Base-by-base conservation (phyloP, 2,329 filamentous ascomycete genomes). In the Aspergillus fructus region DNA sequence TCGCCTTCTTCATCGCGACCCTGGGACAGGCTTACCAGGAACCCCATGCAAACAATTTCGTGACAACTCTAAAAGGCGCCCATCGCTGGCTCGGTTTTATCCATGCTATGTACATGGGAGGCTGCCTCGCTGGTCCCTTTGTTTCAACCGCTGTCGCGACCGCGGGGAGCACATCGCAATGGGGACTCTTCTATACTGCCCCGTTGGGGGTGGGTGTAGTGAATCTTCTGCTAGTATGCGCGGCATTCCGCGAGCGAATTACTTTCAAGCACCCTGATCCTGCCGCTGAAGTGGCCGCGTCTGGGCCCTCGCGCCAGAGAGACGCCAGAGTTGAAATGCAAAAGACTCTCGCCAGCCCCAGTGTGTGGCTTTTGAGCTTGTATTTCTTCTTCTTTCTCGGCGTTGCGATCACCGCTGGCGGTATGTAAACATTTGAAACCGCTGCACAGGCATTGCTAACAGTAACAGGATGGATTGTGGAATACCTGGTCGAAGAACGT, bases 311-410 rank as follows among this genome's bases (percentile, higher is more conserved):
- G 8, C 49, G 49, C 17, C 40, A 49, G 13, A 58, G 58, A 2
- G 49, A 54, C 12, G 66, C 66, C 0, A 19, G 62, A 6, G 52
- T 51, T 24, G 69, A 70, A 40, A 70, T 70, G 12, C 62, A 65
- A 33, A 60, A 58, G 37, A 71, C 65, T 0, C 59, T 71, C 7
- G 47, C 53, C 2, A 59, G 57, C 0, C 63, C 64, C 0, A 56
- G 59, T 4, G 66, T 88, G 3, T 88, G 85, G 82, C 67, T 85
- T 0, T 66, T 88, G 3, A 84, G 84, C 49, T 53, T 85, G 2
- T 88, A 86, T 68, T 88, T 84, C 72, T 88, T 88, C 71, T 86
- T 87, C 67, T 82, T 83, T 51, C 74, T 88, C 0, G 85, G 86
- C 0, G 80, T 79, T 0, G 68, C 66, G 1, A 78, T 85, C 2